Conservation (phyloP, 805 yeast species). For the Martiniozyma abietophila region DNA sequence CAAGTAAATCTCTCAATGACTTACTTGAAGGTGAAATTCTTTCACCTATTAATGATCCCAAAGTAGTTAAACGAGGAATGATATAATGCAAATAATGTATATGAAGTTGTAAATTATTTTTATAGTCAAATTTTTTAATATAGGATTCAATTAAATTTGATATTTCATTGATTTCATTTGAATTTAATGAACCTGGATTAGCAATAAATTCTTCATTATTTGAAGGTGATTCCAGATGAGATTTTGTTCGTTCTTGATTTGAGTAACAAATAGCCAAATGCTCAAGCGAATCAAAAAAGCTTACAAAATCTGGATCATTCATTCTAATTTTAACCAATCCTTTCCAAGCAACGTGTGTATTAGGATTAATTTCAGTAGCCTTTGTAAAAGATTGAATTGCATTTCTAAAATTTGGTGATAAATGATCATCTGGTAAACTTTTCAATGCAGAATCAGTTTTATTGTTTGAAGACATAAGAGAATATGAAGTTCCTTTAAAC, state of each 20-base stretch:
- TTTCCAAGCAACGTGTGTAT: constrained; percentile 66
- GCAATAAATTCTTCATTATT: too few relatives aligned
- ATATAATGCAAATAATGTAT: constrained; percentile 41
- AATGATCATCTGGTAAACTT: neutral
- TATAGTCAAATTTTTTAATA: constrained; percentile 23
- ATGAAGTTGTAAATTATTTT: constrained; percentile 19
- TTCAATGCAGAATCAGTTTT: constrained; percentile 31
- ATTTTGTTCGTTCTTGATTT: neutral
- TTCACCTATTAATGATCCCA: constrained; percentile 44
- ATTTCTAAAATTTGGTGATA: neutral
- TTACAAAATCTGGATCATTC: constrained; percentile 28
- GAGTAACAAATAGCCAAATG: constrained; percentile 33
- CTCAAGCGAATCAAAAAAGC: constrained; percentile 40
- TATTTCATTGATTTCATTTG: too few relatives aligned
- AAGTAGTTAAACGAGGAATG: constrained; percentile 42
- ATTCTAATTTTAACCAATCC: constrained; percentile 51
- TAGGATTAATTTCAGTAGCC: constrained; percentile 43
- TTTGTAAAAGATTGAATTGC: constrained; percentile 28
- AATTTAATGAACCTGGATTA: too few relatives aligned
- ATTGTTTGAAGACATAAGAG: constrained; percentile 31
- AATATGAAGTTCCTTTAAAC: constrained; percentile 58
- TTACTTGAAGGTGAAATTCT: constrained; percentile 37
- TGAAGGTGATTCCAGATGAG: too few relatives aligned
- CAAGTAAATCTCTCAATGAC: constrained; percentile 36
- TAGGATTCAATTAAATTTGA: constrained; percentile 39